Base-by-base conservation (phyloP, 768 basidiomycete genomes). In the Mycena vulgaris region DNA sequence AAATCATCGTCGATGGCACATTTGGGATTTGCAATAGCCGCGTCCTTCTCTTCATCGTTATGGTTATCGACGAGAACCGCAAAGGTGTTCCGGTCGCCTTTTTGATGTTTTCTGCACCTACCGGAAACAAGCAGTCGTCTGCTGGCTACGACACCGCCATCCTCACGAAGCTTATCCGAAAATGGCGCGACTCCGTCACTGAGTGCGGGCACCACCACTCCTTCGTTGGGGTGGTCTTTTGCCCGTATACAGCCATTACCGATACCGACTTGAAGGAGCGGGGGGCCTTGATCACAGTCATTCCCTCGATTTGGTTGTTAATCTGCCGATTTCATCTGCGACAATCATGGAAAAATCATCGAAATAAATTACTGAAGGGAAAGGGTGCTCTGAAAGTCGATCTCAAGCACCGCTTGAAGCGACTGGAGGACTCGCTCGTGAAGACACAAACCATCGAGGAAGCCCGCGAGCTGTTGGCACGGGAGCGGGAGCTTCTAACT, bases 21-120 rank as follows among this genome's bases (percentile, higher is more conserved):
- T 77, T 77, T 59, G 73, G 76, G 23, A 48, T 77, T 45, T 71
- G 65, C 55, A 42, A 59, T 39, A 31, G 56, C 6, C 51, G 69
- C n/a, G 49, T 80, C 14, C 74, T 82, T 14, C 72, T 82, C 6
- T 81, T 79, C 67, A 81, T 82, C 69, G 75, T 71, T 1, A 71
- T 82, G 69, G 80, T 66, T 11, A 55, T 82, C 31, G 75, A 82
- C 68, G 74, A 77, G 27, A 40, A 72, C 2, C 27, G 63, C 4
- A 69, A 45, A 14, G 42, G 42, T 13, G 42, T 45, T 45, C 42
- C 21, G 11, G 57, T 65, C 80, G n/a, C n/a, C n/a, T n/a, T n/a
- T n/a, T n/a, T n/a, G n/a, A n/a, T n/a, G n/a, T n/a, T n/a, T n/a
- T n/a, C 81, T 5, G 80, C 81, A 8, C 77, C 79, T 1, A 58